Conservation (phyloP, 805 yeast species). For the Maudiozyma barnettii region DNA sequence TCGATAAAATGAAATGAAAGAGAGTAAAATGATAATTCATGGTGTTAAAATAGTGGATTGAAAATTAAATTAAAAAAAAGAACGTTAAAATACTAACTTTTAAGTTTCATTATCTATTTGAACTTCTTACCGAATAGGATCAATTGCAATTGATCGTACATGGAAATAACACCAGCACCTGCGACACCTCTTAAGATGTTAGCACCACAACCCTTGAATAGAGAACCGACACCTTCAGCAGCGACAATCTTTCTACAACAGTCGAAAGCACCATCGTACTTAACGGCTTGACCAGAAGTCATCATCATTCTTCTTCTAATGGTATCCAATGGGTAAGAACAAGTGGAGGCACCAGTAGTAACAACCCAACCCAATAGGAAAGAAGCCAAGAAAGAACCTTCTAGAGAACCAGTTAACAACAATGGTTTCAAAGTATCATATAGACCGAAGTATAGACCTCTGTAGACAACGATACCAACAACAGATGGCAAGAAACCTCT, state of each 20-base stretch:
- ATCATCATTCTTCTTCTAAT: slow-evolving; percentile 99
- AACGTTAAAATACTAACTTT: too few relatives aligned
- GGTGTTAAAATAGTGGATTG: too few relatives aligned
- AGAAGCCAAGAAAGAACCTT: slow-evolving; percentile 90
- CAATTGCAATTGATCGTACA: slow-evolving; percentile 95
- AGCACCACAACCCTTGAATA: slow-evolving; percentile 99
- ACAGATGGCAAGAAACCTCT: slow-evolving; percentile 99
- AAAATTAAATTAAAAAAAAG: too few relatives aligned
- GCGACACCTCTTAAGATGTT: slow-evolving; percentile 99
- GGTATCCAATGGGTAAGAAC: slow-evolving; percentile 98
- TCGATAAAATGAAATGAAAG: too few relatives aligned
- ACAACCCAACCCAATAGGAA: slow-evolving; percentile 96
- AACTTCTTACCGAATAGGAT: slow-evolving; percentile 94
- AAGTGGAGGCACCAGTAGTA: slow-evolving; percentile 97
- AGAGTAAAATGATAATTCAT: too few relatives aligned
- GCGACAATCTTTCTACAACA: slow-evolving; percentile 87
- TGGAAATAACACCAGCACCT: slow-evolving; percentile 98
- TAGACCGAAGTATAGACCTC: slow-evolving; percentile 98
- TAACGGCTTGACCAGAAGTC: slow-evolving; percentile 98
- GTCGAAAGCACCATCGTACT: slow-evolving; percentile 91
- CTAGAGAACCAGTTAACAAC: slow-evolving; percentile 86
- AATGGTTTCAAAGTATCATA: slow-evolving; percentile 95
- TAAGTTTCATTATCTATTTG: slow-evolving; percentile 34
- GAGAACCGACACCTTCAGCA: slow-evolving; percentile 86
- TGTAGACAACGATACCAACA: slow-evolving; percentile 94